A percentile compares a stretch with the other conserved stretches of the same genome.
Evolutionary conservation across 1,284 basidiomycete genomes (phyloP).

Genomic region (Exobasidium cylindrosporum): DNA sequence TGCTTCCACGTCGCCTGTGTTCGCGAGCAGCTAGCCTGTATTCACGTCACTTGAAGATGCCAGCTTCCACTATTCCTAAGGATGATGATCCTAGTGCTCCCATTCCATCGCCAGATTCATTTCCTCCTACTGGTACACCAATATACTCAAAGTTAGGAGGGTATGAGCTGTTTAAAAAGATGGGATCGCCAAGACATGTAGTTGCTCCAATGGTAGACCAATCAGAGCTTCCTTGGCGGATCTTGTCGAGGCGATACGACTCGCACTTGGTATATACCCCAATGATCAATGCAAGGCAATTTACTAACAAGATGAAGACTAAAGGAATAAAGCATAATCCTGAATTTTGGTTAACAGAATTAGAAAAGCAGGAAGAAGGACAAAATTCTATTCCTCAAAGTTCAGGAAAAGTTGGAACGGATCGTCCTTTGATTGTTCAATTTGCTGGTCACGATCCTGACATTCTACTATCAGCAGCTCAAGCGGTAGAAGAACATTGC

Average conservation of each 20-base stretch:
- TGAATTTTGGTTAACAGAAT: conserved; percentile 6
- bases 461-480: conserved; percentile 59
- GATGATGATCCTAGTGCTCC: conserved; percentile 1
- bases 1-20: too few relatives aligned
- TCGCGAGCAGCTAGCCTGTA: neutral
- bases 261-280: conserved; percentile 83
- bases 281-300: conserved; percentile 96
- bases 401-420: conserved; percentile 50
- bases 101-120: conserved; percentile 28
- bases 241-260: conserved; percentile 81
- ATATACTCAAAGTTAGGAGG: conserved; percentile 65
- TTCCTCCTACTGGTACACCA: conserved; percentile 47
- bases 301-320: conserved; percentile 55
- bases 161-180: conserved; percentile 76
- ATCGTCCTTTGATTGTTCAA: conserved; percentile 84
- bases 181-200: conserved; percentile 80
- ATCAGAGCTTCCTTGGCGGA: conserved; percentile 83
- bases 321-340: conserved; percentile 33
- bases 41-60: neutral
- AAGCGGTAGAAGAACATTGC: conserved; percentile 44
- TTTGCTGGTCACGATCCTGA: conserved; percentile 89
- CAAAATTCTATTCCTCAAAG: conserved; percentile 63
- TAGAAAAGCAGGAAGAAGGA: conserved; percentile 9
- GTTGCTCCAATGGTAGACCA: conserved; percentile 98
- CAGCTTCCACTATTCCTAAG: neutral